These are phyloP conservation scores for Zygnema cylindricum DNA, from an alignment of 139 green algal species.

Conservation along the genomic window DNA sequence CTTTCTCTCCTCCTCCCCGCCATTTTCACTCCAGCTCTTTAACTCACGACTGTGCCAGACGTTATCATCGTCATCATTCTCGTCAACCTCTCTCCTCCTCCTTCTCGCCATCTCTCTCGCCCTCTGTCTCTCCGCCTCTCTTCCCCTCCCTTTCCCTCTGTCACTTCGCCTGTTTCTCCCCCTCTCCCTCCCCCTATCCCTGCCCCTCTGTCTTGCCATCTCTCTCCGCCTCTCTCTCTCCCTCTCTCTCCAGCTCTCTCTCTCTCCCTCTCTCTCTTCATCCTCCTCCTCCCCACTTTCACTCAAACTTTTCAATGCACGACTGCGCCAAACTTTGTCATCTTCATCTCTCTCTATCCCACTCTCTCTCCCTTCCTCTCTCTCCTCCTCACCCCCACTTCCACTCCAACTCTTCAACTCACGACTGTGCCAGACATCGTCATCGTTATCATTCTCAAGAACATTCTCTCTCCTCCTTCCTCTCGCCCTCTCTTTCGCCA, in stretches of 20 bases:
- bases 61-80: background rate
- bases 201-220: background rate
- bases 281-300: background rate
- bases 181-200: too few relatives aligned
- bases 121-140: background rate
- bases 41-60: slow-evolving; percentile 23
- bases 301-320: too few relatives aligned
- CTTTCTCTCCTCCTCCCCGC: background rate
- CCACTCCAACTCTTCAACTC: slow-evolving; percentile 41
- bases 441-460: background rate
- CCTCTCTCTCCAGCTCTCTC: background rate
- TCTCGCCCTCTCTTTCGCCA: background rate
- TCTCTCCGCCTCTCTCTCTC: background rate
- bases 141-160: too few relatives aligned
- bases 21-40: slow-evolving; percentile 21
- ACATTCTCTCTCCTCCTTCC: background rate
- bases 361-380: background rate
- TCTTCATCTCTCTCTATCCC: background rate
- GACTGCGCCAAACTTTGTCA: too few relatives aligned
- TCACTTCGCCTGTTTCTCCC: too few relatives aligned
- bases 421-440: background rate
- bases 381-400: background rate
- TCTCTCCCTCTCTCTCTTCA: background rate
- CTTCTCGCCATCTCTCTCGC: background rate
- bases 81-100: background rate